Conservation (phyloP, 2,329 filamentous ascomycete species). For the Neonectria hederae region DNA sequence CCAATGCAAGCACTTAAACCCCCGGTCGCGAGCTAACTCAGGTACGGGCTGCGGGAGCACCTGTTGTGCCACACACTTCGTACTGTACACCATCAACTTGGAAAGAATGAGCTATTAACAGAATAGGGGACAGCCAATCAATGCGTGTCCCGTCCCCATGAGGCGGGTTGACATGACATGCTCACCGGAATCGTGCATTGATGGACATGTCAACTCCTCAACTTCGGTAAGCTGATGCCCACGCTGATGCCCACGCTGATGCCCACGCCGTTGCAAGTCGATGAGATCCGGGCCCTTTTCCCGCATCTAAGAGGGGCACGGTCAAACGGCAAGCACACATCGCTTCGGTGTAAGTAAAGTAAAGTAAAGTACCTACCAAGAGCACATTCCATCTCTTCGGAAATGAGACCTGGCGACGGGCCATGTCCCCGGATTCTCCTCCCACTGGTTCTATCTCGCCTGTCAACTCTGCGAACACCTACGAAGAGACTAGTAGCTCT, state of each 20-base stretch:
- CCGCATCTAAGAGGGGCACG: too few relatives aligned
- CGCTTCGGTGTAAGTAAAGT: background rate
- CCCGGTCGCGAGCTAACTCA: slow-evolving; percentile 29
- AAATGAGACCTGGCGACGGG: too few relatives aligned
- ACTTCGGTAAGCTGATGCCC: background rate
- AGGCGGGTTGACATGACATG: background rate
- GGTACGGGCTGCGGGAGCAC: background rate
- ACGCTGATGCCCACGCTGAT: too few relatives aligned
- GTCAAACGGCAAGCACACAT: background rate
- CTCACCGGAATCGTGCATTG: slow-evolving; percentile 1
- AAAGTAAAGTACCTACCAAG: too few relatives aligned
- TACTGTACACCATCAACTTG: slow-evolving; percentile 2
- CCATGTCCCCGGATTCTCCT: too few relatives aligned
- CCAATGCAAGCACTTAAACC: slow-evolving; percentile 43
- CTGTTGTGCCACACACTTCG: slow-evolving; percentile 23
- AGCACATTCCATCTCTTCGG: too few relatives aligned
- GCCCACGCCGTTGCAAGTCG: slow-evolving; percentile 7
- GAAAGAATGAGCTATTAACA: background rate
- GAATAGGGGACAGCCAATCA: slow-evolving; percentile 32
- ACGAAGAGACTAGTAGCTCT: too few relatives aligned
- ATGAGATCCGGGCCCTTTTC: background rate
- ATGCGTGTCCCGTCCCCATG: background rate
- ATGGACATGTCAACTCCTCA: background rate
- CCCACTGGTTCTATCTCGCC: too few relatives aligned
- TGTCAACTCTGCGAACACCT: background rate